phyloP scores from a whole-genome alignment of 2,329 filamentous ascomycete genomes.

The Ploettnerulaceae sp. region DNA sequence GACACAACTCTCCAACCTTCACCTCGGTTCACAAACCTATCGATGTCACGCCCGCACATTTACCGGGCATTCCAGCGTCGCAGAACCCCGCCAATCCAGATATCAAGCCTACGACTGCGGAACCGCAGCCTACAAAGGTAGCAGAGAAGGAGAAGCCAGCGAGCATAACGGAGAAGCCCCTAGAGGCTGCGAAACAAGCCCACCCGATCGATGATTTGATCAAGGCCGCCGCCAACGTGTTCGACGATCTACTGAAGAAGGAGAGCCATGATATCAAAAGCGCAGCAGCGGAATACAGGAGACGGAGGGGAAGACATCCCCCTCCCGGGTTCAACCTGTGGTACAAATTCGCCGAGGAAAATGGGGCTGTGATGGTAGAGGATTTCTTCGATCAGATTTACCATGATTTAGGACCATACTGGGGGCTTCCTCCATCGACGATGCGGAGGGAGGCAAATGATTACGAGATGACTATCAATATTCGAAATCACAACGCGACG shows the following conservation, averaged over 20 bases:
- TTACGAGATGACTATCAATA: slow-evolving; percentile 57
- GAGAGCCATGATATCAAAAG: slow-evolving; percentile 40
- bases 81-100: slow-evolving; percentile 9
- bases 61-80: slow-evolving; percentile 1
- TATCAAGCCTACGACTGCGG: slow-evolving; percentile 6
- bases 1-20: slow-evolving; percentile 9
- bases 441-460: slow-evolving; percentile 46
- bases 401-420: slow-evolving; percentile 46
- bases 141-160: background rate
- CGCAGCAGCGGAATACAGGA: slow-evolving; percentile 49
- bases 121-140: background rate
- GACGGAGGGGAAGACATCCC: slow-evolving; percentile 53
- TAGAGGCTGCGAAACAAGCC: background rate
- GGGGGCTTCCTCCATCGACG: slow-evolving; percentile 41
- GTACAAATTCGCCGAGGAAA: slow-evolving; percentile 49
- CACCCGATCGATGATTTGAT: slow-evolving; percentile 46
- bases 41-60: slow-evolving; percentile 8
- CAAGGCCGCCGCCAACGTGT: slow-evolving; percentile 36
- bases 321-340: slow-evolving; percentile 59
- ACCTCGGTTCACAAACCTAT: slow-evolving; percentile 10
- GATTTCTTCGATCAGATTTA: slow-evolving; percentile 55
- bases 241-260: slow-evolving; percentile 38
- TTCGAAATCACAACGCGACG: slow-evolving; percentile 49
- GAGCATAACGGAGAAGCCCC: background rate
- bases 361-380: slow-evolving; percentile 51